Conservation (phyloP, 148 eudicot genomes). For the Chenopodium album region DNA sequence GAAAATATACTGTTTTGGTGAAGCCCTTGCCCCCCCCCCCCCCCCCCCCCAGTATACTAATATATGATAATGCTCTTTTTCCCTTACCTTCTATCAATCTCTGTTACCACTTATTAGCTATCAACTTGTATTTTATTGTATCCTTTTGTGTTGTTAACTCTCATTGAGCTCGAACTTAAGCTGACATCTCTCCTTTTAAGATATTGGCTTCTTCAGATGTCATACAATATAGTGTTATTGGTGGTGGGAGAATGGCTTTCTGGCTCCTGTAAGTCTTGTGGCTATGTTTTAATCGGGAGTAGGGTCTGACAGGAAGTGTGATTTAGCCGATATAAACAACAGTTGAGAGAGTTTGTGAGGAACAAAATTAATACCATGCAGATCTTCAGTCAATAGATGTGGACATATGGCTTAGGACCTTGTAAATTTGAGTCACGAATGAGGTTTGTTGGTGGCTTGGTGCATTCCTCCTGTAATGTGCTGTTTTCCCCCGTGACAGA, state of each 20-base stretch:
- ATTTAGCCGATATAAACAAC: background rate
- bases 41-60: background rate
- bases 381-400: no score
- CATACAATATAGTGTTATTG: background rate
- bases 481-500: background rate
- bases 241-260: background rate
- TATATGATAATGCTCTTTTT: background rate
- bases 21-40: no score
- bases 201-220: background rate
- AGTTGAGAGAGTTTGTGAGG: background rate
- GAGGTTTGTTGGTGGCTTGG: background rate
- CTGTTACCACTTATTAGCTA: background rate
- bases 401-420: background rate
- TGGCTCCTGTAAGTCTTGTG: background rate
- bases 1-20: background rate
- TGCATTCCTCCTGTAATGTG: background rate
- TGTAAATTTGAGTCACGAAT: no score
- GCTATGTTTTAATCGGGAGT: background rate
- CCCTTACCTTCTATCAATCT: background rate
- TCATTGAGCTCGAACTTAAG: background rate
- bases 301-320: background rate
- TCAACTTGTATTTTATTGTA: background rate
- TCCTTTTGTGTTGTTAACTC: background rate
- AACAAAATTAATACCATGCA: no score
- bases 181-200: slow-evolving; percentile 2